Evolutionary conservation across 768 basidiomycete species (phyloP).

Genomic region (Leccinum truebloodii): DNA sequence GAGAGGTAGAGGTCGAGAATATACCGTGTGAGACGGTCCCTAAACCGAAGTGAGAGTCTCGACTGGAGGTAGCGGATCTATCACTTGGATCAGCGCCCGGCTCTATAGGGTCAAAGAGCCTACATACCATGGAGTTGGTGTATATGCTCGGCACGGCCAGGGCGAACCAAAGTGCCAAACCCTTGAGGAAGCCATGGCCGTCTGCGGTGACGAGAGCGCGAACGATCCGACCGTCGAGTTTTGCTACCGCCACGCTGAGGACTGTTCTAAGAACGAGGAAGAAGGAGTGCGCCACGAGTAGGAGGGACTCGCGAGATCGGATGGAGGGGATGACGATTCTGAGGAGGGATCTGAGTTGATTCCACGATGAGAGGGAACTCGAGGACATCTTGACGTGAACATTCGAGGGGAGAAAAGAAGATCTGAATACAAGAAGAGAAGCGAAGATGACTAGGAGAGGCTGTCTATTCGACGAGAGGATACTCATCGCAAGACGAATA

Average conservation of each 20-base stretch:
- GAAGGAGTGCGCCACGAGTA: slow-evolving; percentile 75
- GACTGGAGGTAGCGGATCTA: slow-evolving; percentile 67
- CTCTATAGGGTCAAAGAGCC: not conserved
- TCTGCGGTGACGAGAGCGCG: slow-evolving; percentile 87
- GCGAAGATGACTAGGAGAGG: slow-evolving; percentile 45
- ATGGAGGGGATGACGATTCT: slow-evolving; percentile 69
- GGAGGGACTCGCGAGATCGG: slow-evolving; percentile 66
- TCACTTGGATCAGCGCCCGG: not conserved
- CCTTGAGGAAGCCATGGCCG: slow-evolving; percentile 77
- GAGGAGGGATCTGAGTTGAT: slow-evolving; percentile 71
- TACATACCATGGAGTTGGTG: slow-evolving; percentile 87
- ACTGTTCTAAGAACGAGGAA: slow-evolving; percentile 88
- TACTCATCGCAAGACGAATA: slow-evolving; percentile 6
- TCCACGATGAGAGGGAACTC: slow-evolving; percentile 51
- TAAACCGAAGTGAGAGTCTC: slow-evolving; percentile 76
- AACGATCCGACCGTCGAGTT: slow-evolving; percentile 87
- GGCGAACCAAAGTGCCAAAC: slow-evolving; percentile 85
- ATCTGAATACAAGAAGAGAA: slow-evolving; percentile 52
- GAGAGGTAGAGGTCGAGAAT: slow-evolving; percentile 91
- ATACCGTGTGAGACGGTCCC: slow-evolving; percentile 88
- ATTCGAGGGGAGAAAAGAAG: slow-evolving; percentile 41
- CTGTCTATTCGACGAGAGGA: slow-evolving; percentile 11
- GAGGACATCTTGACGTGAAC: slow-evolving; percentile 63
- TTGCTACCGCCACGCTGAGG: slow-evolving; percentile 84
- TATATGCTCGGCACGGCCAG: slow-evolving; percentile 92